phyloP scores from a whole-genome alignment of 768 basidiomycete genomes.

The Infundibulicybe gibba region DNA sequence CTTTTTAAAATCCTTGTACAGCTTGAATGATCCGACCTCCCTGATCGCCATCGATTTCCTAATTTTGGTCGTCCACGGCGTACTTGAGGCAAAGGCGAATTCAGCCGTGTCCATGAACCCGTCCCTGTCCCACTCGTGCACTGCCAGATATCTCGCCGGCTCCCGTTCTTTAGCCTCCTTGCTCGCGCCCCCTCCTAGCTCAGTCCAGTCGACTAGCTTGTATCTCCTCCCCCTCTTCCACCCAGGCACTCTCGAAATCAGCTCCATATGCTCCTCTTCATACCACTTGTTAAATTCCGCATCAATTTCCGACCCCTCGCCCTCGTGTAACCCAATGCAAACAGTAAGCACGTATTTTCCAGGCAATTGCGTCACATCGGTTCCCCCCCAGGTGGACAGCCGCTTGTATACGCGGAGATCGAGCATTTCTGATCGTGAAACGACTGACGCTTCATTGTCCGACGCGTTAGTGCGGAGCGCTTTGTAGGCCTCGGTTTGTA shows the following conservation, averaged over 20 bases:
- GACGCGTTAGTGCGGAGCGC: slow-evolving; percentile 17
- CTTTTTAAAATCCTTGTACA: too few species aligned
- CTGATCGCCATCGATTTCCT: too few species aligned
- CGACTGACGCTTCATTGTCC: slow-evolving; percentile 20
- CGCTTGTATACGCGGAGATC: slow-evolving; percentile 21
- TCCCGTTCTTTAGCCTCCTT: slow-evolving; percentile 3
- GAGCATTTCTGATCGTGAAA: slow-evolving; percentile 16
- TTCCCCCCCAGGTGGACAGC: slow-evolving; percentile 11
- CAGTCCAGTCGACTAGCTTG: slow-evolving; percentile 16
- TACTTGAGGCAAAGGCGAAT: not conserved
- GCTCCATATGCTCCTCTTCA: slow-evolving; percentile 28
- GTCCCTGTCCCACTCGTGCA: slow-evolving; percentile 23
- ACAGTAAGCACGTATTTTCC: slow-evolving; percentile 19
- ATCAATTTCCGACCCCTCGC: slow-evolving; percentile 14
- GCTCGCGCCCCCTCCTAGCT: slow-evolving; percentile 10
- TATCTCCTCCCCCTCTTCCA: slow-evolving; percentile 26
- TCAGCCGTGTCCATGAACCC: slow-evolving; percentile 1
- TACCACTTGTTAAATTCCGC: slow-evolving; percentile 33
- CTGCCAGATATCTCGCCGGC: slow-evolving; percentile 23
- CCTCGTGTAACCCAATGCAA: slow-evolving; percentile 5
- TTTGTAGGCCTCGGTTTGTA: slow-evolving; percentile 18
- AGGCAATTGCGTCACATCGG: slow-evolving; percentile 9
- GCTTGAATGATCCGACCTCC: too few species aligned
- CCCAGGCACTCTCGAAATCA: slow-evolving; percentile 23
- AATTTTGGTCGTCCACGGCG: too few species aligned